Evolutionary conservation across 345 rosid genomes (phyloP), one percentile per base, ranked within the genome.

Genomic region (Bruguiera gymnorhiza): DNA sequence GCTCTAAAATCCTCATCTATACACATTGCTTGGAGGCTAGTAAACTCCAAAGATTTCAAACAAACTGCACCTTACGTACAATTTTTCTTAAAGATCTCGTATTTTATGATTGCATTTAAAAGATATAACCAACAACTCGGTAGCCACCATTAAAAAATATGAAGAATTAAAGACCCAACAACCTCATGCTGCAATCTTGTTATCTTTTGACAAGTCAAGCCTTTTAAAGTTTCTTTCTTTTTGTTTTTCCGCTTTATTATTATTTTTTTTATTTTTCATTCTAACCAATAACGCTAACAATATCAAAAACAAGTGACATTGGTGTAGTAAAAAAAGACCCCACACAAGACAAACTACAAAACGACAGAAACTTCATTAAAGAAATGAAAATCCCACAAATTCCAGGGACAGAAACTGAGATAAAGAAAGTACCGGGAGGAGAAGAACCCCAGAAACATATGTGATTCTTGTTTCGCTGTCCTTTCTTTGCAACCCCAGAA

Each of bases 341-440:
- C 29, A 37, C 60, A 62, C 6, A 27, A 34, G 58, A 36, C 6
- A 54, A 69, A 67, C 10, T 31, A 20, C 9, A 15, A n/a, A 26
- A 32, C 20, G 60, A 26, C 60, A 6, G 60, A 55, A 48, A 72
- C 60, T 48, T 53, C 27, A 43, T 26, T 18, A 65, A 43, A 39
- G 26, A 16, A 32, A 53, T 46, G 30, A 48, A 60, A 72, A 69
- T 73, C 74, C 65, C 67, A 69, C 21, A 52, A 34, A 7, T 34
- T 8, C 37, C 37, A 34, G 37, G 1, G 37, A 60, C 23, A 61
- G 1, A 39, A 29, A 53, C 8, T 32, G 23, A 51, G 29, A 63
- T 10, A 37, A 23, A 23, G 60, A 63, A 30, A 18, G 65, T 19
- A 70, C 70, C 73, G 50, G 56, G 20, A n/a, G 36, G 37, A 4